Base-by-base conservation (phyloP, 176 grass and related monocot genomes). In the sorghum (Sorghum bicolor) region DNA sequence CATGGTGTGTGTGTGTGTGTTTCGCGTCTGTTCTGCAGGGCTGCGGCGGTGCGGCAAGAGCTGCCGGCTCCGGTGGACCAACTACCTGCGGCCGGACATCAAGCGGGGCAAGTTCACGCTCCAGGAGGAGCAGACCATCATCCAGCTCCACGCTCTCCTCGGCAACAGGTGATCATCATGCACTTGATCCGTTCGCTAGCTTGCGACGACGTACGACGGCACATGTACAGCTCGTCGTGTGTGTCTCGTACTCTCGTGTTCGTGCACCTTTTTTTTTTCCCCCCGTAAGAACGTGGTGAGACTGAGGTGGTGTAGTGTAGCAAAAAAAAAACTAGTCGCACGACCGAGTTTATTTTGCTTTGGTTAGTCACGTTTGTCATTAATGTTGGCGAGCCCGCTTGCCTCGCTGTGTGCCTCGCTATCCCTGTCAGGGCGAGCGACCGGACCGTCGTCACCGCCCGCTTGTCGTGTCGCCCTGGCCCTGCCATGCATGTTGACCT, bases 61-160 rank as follows among this genome's bases (percentile, higher is more conserved):
- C 73, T 94, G 92, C 85, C 84, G 92, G 80, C 78, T 94, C 88
- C 84, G 92, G 71, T 94, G 92, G 92, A 94, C 92, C 20, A 94
- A 94, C 63, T 94, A 94, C 79, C 88, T 94, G 38, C 83, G 92
- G 28, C 89, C 92, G 80, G 92, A 94, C 84, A 94, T 94, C 52
- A 94, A 94, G 80, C 72, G 92, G 33, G 92, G 92, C 29, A 91
- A 94, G 71, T 94, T 94, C 72, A 94, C 86, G 30, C 22, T 89
- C 16, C 92, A 94, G 83, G 92, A 94, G 83, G 92, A 94, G 86
- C 89, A 94, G 83, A 89, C 80, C 76, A 94, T 94, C 84, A 87
- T 94, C 79, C 92, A 94, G 82, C 92, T 94, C 48, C 92, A 94
- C 78, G 92, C 92, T 2, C 92, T 94, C 10, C 92, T 94, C 52